Evolutionary conservation across 441 rosid genomes (phyloP).

Genomic region (Manihot esculenta): DNA sequence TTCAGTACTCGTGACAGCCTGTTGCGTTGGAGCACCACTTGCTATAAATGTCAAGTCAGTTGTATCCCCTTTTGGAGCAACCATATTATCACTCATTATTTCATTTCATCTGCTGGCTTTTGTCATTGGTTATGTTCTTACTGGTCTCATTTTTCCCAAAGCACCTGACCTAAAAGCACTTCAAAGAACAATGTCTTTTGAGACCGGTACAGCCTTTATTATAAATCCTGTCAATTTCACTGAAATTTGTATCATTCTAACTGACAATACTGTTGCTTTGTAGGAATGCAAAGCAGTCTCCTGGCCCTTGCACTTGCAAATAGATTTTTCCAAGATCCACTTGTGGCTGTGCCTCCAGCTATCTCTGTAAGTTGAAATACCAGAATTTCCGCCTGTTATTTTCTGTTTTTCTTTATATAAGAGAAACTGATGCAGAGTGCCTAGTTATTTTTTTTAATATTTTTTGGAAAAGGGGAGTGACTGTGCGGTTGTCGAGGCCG

Average conservation of each 20-base stretch:
- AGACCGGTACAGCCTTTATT: constrained; percentile 54
- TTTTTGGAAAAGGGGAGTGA: no score
- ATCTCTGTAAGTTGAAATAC: constrained; percentile 59
- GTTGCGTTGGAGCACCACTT: constrained; percentile 89
- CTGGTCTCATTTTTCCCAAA: constrained; percentile 54
- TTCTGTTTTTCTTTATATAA: neutral
- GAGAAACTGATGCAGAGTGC: neutral
- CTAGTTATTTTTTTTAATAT: neutral
- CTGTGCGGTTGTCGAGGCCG: no score
- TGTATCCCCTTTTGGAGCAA: constrained; percentile 75
- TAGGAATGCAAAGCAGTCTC: constrained; percentile 97
- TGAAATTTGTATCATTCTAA: neutral
- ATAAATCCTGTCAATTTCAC: neutral
- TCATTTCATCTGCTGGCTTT: constrained; percentile 80
- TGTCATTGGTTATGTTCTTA: constrained; percentile 61
- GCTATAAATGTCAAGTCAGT: constrained; percentile 77
- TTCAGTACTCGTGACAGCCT: constrained; percentile 81
- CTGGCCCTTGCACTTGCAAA: constrained; percentile 85
- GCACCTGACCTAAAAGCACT: constrained; percentile 60
- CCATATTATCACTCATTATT: constrained; percentile 46
- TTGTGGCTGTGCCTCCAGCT: constrained; percentile 90
- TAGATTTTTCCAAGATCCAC: constrained; percentile 87
- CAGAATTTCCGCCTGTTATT: neutral
- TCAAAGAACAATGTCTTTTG: constrained; percentile 85
- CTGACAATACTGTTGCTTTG: constrained; percentile 22